Conservation (phyloP, 225 moss, liverwort and hornwort species). For the Sphagnum contortum region DNA sequence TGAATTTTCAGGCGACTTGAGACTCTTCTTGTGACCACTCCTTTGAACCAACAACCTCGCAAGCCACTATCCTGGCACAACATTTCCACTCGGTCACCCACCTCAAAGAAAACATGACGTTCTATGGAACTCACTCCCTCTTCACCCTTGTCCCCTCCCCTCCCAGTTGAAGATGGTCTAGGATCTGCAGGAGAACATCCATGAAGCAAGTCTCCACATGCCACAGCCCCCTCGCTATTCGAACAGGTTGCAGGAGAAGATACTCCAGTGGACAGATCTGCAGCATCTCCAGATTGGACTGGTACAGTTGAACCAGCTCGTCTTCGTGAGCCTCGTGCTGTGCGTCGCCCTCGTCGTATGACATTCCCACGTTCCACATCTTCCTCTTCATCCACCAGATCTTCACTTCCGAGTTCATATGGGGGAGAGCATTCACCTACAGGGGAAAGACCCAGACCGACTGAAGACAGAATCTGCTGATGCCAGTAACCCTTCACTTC, state of each 20-base stretch:
- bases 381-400: slow-evolving; percentile 69
- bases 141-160: slow-evolving; percentile 23
- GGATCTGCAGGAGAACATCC: slow-evolving; percentile 34
- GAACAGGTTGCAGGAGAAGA: slow-evolving; percentile 40
- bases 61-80: slow-evolving; percentile 84
- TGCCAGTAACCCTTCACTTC: slow-evolving; percentile 69
- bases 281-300: slow-evolving; percentile 31
- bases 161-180: slow-evolving; percentile 31
- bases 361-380: slow-evolving; percentile 53
- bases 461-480: slow-evolving; percentile 41
- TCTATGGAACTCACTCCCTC: slow-evolving; percentile 23
- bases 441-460: slow-evolving; percentile 27
- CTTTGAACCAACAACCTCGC: slow-evolving; percentile 89
- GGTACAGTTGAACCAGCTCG: slow-evolving; percentile 47
- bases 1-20: slow-evolving; percentile 62
- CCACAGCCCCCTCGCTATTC: slow-evolving; percentile 37
- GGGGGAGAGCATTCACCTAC: slow-evolving; percentile 27
- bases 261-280: slow-evolving; percentile 42
- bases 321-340: slow-evolving; percentile 64
- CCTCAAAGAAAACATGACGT: slow-evolving; percentile 44
- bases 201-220: slow-evolving; percentile 24
- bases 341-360: slow-evolving; percentile 67
- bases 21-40: slow-evolving; percentile 42
- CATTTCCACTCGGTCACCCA: slow-evolving; percentile 70
- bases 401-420: slow-evolving; percentile 67